Evolutionary conservation across 331 rosid genomes (phyloP), one percentile per base, ranked within the genome.

Genomic region (Quercus tomentella): DNA sequence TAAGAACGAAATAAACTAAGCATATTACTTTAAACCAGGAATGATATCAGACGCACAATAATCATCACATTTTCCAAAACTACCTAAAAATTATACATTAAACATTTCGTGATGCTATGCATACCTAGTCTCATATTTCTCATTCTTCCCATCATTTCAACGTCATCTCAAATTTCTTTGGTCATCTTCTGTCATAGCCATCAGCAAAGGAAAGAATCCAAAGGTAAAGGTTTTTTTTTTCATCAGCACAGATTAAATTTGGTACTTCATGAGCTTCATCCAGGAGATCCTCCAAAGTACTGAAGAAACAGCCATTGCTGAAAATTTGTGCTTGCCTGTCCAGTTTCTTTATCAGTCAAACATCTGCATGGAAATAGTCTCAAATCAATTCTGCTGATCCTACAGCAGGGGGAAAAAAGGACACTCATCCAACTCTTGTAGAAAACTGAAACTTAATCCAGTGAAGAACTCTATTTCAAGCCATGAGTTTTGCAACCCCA

Each of bases 311-410:
- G 52, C 68, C 22, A 75, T 49, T 66, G 30, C 70, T 70, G 28
- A 56, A 79, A 58, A 70, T 49, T 77, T 78, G 67, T 56, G 75
- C 78, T 80, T 66, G 72, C 72, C 62, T 79, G 76, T 57, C 35
- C 52, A 60, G 67, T 77, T 67, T 80, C 75, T 75, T 75, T 17
- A 8, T 57, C 81, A 14, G 73, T 92, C 89, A 92, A 82, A 88
- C 96, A 86, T 80, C 97, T 91, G 91, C 89, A 88, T 78, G 55
- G 70, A 84, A 73, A 63, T 77, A 20, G 4, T 73, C 15, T 25
- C 60, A 49, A 55, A 87, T 79, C 74, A 84, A 79, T 74, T 76
- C 71, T 35, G 35, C 26, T 61, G 7, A 6, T 35, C 73, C 3
- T 49, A 25, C 23, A n/a, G 28, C 30, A 22, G 37, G 55, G 76